These are phyloP conservation scores for barrel medic (Medicago truncatula) DNA, from an alignment of 306 rosid genomes.

Conservation along the genomic window MtrunA17r5.0-ANR NC_053049.1:48400001-48400500, in stretches of 20 bases:
- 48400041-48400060: constrained; percentile 43
- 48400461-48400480: constrained; percentile 28
- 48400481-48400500: constrained; percentile 50
- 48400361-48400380: no score
- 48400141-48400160: constrained; percentile 29
- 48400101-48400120: constrained; percentile 32
- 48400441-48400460: constrained; percentile 25
- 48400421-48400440: constrained; percentile 14
- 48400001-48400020: constrained; percentile 51
- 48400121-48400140: constrained; percentile 29
- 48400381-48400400: constrained; percentile 37
- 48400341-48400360: no score
- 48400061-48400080: constrained; percentile 30
- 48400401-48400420: constrained; percentile 39
- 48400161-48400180: constrained; percentile 23
- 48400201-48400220: constrained; percentile 38
- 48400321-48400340: no score
- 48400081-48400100: constrained; percentile 37
- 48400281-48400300: no score
- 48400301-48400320: no score
- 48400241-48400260: no score
- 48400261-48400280: no score
- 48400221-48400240: no score
- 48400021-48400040: constrained; percentile 38
- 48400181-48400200: constrained; percentile 35